A percentile compares a stretch with the other conserved stretches of the same genome.
Conservation (phyloP, 345 rosid species). For the Populus simonii region DNA sequence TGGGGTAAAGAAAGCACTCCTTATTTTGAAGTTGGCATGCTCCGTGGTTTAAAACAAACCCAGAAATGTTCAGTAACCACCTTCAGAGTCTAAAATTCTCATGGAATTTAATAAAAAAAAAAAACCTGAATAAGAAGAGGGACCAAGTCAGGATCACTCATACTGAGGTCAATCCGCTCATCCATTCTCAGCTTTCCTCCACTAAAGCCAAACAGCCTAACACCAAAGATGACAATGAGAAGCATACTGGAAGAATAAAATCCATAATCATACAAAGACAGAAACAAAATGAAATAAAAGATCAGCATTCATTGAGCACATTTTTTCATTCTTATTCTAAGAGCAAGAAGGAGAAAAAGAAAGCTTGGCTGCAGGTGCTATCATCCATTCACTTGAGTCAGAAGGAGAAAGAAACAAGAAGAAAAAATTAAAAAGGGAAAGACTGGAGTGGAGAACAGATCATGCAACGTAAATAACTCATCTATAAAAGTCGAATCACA, state of each 20-base stretch:
- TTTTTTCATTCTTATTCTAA: neutral
- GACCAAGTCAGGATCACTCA: slow-evolving; percentile 96
- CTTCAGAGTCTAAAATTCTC: neutral
- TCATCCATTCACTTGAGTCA: neutral
- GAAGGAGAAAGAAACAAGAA: neutral
- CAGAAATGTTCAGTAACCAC: too few relatives aligned
- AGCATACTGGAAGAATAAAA: neutral
- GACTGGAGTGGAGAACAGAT: neutral
- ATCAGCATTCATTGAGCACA: neutral
- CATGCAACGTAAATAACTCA: neutral
- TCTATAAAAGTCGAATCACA: too few relatives aligned
- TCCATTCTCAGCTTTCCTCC: slow-evolving; percentile 95
- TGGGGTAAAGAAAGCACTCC: too few relatives aligned
- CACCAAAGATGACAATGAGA: slow-evolving; percentile 4
- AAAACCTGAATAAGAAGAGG: slow-evolving; percentile 89
- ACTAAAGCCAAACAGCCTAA: slow-evolving; percentile 77
- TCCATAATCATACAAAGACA: neutral
- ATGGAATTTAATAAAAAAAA: slow-evolving; percentile 4
- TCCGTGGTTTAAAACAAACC: neutral
- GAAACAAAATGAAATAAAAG: neutral
- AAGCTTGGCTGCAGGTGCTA: neutral
- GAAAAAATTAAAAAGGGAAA: neutral
- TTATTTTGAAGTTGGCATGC: neutral
- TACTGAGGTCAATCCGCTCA: slow-evolving; percentile 87
- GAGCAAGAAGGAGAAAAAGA: neutral